Base-by-base conservation (phyloP, 2,329 filamentous ascomycete genomes). In the Fusarium sp. region DNA sequence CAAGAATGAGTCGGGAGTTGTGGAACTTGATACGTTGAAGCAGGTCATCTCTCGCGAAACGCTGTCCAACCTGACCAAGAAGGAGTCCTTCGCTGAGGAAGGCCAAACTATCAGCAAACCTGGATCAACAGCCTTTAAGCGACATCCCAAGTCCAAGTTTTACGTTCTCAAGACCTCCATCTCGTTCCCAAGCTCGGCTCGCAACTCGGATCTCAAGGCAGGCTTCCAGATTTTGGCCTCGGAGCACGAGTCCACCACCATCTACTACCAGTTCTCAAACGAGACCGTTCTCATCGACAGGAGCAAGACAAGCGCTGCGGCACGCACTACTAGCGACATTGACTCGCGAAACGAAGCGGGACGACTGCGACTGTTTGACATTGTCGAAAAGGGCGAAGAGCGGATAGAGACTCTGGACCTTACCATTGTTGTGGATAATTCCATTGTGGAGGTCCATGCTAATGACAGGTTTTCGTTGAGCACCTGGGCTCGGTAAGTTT, bases 231-330 rank as follows among this genome's bases (percentile, higher is more conserved):
- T 85, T 46, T 72, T 85, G 4, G 79, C 81, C 2, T 84, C 83
- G 6, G 74, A 81, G 4, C 72, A 81, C 27, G 84, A 85, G 72
- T 80, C 79, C 12, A 85, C 84, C 6, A 80, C 77, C 12, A 81
- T 85, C 42, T 85, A 84, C 74, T 85, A 85, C 72, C 83, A 85
- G 57, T 84, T 85, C 72, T 82, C 81, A 4, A 84, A 85, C 71
- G 84, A 85, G 71, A 82, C 80, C 22, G 67, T 85, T 46, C 77
- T 84, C 36, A 76, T 85, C 22, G 84, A 85, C 60, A 81, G 83
- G 6, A 80, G 77, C 35, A 83, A 83, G 40, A 80, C 83, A 5
- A 84, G 83, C 49, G 84, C 84, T 11, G 83, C 81, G 2, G 81
- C 82, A 0, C 61, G 72, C 20, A 84, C 81, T 0, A 85, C 83